These are phyloP conservation scores for Melaleuca alternifolia DNA, from an alignment of 345 rosid species.

Conservation along the genomic window DNA sequence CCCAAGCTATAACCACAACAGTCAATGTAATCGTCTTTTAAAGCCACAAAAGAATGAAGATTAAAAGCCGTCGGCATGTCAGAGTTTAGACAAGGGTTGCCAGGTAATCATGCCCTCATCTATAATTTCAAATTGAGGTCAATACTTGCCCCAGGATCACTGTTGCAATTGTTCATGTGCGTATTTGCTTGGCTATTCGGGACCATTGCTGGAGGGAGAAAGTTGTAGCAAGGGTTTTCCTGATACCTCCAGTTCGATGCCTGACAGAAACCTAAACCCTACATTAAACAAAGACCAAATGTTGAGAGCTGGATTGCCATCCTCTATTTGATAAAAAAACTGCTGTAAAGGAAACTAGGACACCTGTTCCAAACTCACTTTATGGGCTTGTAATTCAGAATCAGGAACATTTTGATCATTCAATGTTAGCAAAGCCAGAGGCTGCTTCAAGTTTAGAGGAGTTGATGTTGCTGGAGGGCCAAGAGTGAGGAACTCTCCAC, in stretches of 20 bases:
- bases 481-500: slow-evolving; percentile 37
- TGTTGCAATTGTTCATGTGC: neutral
- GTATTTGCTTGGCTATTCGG: slow-evolving; percentile 9
- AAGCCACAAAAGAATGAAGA: neutral
- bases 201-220: slow-evolving; percentile 22
- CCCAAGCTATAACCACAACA: neutral
- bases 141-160: slow-evolving; percentile 25
- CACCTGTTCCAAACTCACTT: slow-evolving; percentile 15
- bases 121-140: slow-evolving; percentile 47
- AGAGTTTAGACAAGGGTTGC: neutral
- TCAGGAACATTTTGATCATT: slow-evolving; percentile 5
- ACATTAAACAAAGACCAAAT: neutral
- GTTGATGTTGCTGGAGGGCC: slow-evolving; percentile 23
- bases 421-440: slow-evolving; percentile 7
- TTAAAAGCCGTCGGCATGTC: neutral
- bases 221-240: slow-evolving; percentile 24
- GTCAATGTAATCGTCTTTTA: neutral
- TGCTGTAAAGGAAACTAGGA: neutral
- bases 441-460: slow-evolving; percentile 11
- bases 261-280: slow-evolving; percentile 12
- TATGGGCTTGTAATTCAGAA: slow-evolving; percentile 21
- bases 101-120: neutral
- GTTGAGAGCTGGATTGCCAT: neutral
- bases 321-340: neutral
- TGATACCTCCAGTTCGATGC: slow-evolving; percentile 3